phyloP scores from a whole-genome alignment of 2,329 filamentous ascomycete genomes.

The Fusarium miscanthi region DNA sequence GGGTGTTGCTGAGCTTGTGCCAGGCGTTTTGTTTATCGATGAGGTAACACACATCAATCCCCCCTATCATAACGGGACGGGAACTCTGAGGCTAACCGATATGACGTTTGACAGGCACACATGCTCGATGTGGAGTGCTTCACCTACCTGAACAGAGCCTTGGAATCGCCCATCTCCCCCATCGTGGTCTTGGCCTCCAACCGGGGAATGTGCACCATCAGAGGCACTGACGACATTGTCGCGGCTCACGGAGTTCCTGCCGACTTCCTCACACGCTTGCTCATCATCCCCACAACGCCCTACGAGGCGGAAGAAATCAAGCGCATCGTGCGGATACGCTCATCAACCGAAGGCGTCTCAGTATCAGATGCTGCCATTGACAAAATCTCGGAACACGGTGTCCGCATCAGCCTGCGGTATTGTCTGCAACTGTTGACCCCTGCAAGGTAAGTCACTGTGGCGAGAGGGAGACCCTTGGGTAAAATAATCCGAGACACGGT shows the following conservation, averaged over 20 bases:
- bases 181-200: constrained; percentile 99
- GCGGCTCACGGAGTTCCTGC: constrained; percentile 94
- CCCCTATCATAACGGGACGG: constrained; percentile 31
- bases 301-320: constrained; percentile 92
- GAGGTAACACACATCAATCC: constrained; percentile 70
- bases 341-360: constrained; percentile 81
- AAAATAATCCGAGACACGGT: constrained; percentile 46
- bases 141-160: constrained; percentile 97
- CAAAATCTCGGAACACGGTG: constrained; percentile 87
- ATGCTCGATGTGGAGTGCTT: constrained; percentile 99
- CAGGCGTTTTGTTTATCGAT: constrained; percentile 97
- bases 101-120: constrained; percentile 74
- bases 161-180: constrained; percentile 93
- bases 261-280: constrained; percentile 90
- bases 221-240: constrained; percentile 82
- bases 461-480: constrained; percentile 32
- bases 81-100: constrained; percentile 38
- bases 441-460: constrained; percentile 67
- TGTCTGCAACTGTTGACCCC: constrained; percentile 92
- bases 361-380: constrained; percentile 86
- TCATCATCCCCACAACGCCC: constrained; percentile 94
- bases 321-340: constrained; percentile 86
- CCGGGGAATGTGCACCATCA: constrained; percentile 91
- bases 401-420: constrained; percentile 90
- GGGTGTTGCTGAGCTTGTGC: constrained; percentile 96